A percentile compares a stretch with the other conserved stretches of the same genome.
phyloP scores from a whole-genome alignment of 2,329 filamentous ascomycete genomes.

The Plectosphaerella sp. region DNA sequence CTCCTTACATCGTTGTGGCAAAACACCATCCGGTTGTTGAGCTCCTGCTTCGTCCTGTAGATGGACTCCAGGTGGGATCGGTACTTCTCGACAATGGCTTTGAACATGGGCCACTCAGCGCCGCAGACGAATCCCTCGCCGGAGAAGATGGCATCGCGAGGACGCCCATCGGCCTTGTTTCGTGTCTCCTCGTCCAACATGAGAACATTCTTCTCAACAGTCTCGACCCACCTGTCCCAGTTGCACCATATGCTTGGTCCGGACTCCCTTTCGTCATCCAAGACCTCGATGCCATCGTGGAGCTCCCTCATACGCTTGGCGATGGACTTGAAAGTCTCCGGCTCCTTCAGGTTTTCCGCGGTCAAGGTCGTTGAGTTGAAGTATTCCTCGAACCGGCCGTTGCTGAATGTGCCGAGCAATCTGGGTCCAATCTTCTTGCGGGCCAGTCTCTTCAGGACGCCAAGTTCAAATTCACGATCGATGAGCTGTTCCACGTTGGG shows the following conservation, averaged over 20 bases:
- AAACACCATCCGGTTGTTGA: constrained; percentile 79
- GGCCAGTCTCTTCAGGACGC: constrained; percentile 78
- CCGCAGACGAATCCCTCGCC: constrained; percentile 70
- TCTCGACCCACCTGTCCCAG: constrained; percentile 86
- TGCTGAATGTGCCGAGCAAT: constrained; percentile 85
- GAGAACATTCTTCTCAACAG: constrained; percentile 56
- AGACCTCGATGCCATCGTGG: constrained; percentile 86
- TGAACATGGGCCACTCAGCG: constrained; percentile 76
- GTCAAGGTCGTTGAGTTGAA: constrained; percentile 82
- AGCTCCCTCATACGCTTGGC: constrained; percentile 97
- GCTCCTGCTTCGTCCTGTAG: constrained; percentile 62
- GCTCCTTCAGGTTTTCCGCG: constrained; percentile 68
- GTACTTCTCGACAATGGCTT: constrained; percentile 70
- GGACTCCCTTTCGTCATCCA: constrained; percentile 69
- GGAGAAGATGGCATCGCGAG: constrained; percentile 21
- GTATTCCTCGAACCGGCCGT: constrained; percentile 94
- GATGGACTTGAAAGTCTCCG: constrained; percentile 85
- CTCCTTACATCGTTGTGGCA: constrained; percentile 89
- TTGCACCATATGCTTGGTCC: constrained; percentile 86
- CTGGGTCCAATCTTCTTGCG: constrained; percentile 91
- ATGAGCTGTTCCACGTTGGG: constrained; percentile 95
- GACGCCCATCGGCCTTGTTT: constrained; percentile 21
- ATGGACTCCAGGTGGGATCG: constrained; percentile 66
- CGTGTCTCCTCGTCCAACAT: constrained; percentile 56
- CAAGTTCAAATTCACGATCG: constrained; percentile 84